Evolutionary conservation across 768 basidiomycete genomes (phyloP).

Genomic region (Termitomyces titanicus): DNA sequence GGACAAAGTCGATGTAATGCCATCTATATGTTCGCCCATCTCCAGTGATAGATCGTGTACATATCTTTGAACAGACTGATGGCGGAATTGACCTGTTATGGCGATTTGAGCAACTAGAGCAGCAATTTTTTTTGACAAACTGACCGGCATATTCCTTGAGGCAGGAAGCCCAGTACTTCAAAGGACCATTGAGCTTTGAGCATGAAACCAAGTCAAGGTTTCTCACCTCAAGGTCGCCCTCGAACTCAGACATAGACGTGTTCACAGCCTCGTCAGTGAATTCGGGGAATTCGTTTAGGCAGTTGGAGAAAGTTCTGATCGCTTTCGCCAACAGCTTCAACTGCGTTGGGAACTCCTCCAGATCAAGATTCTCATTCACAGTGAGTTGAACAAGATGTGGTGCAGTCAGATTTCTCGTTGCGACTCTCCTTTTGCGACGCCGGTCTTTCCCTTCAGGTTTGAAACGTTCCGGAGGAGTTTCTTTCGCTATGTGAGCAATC

Average conservation of each 20-base stretch:
- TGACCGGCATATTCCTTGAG: constrained; percentile 59
- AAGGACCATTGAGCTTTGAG: constrained; percentile 1
- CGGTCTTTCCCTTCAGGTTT: constrained; percentile 22
- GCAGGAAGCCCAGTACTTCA: constrained; percentile 73
- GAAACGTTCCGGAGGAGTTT: constrained; percentile 28
- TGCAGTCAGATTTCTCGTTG: constrained; percentile 32
- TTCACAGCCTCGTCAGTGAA: constrained; percentile 73
- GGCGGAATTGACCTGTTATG: constrained; percentile 62
- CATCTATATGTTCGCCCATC: constrained; percentile 72
- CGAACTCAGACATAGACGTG: constrained; percentile 61
- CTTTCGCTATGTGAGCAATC: constrained; percentile 38
- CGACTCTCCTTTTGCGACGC: constrained; percentile 25
- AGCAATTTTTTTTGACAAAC: constrained; percentile 4
- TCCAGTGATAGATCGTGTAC: constrained; percentile 72
- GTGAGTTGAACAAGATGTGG: constrained; percentile 51
- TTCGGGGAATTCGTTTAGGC: constrained; percentile 77
- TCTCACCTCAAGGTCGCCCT: constrained; percentile 63
- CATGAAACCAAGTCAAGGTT: neutral
- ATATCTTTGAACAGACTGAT: constrained; percentile 69
- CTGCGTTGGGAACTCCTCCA: constrained; percentile 65
- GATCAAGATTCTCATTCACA: constrained; percentile 54
- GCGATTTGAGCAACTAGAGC: neutral
- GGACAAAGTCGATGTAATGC: constrained; percentile 60
- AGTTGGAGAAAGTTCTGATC: constrained; percentile 63
- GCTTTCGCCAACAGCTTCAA: constrained; percentile 60